Conservation (phyloP, 257 asterid species). For the Solanum bukasovii region DNA sequence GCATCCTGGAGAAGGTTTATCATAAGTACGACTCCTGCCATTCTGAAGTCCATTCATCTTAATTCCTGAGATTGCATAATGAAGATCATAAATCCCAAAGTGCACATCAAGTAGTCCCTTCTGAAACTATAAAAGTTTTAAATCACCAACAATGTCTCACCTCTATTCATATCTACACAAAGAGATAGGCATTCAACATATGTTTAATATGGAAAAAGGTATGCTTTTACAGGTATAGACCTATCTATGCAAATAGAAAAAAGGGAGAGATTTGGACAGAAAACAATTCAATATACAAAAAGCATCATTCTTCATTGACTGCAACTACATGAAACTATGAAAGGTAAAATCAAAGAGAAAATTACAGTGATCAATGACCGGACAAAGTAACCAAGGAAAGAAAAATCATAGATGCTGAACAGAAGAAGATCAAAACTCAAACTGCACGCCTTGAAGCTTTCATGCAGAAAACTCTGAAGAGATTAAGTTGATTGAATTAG, state of each 20-base stretch:
- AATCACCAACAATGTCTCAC: neutral
- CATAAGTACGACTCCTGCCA: conserved; percentile 27
- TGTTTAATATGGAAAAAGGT: neutral
- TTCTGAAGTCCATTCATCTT: conserved; percentile 64
- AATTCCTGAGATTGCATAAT: conserved; percentile 26
- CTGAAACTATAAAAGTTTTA: neutral
- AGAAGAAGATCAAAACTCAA: neutral
- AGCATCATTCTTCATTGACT: neutral
- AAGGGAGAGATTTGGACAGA: neutral
- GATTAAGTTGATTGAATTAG: neutral
- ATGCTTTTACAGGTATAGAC: neutral
- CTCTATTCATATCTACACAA: neutral
- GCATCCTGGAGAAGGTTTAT: conserved; percentile 64
- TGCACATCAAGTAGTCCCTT: neutral
- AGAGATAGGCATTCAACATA: neutral
- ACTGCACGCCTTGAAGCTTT: neutral
- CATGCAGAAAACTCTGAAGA: neutral
- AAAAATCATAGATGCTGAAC: neutral
- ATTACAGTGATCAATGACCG: neutral
- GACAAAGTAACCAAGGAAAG: neutral
- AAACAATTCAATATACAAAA: neutral
- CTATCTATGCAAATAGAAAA: neutral
- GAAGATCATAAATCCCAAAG: conserved; percentile 5
- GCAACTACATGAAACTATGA: neutral
- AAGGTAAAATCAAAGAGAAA: neutral